Percentiles rank a stretch among this genome's conserved stretches.
Evolutionary conservation across 2,329 filamentous ascomycete species (phyloP).

Genomic region (Trichoderma sp.): DNA sequence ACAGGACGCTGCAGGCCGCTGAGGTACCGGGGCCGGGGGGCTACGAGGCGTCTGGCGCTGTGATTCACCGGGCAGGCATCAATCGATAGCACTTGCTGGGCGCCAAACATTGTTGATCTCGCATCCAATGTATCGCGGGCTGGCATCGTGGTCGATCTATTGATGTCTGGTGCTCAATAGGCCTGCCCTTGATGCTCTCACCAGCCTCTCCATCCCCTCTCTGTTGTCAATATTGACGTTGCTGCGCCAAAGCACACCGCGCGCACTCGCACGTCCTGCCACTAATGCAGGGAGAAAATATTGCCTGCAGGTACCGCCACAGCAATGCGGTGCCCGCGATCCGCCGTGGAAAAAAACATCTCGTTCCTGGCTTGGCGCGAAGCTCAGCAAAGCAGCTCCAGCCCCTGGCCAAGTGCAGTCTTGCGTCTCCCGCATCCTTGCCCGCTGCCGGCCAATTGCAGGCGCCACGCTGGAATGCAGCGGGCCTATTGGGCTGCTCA

Average conservation of each 20-base stretch:
- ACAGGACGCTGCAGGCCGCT: constrained; percentile 16
- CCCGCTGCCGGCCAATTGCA: constrained; percentile 25
- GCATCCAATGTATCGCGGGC: background rate
- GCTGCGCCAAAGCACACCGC: background rate
- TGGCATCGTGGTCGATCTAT: background rate
- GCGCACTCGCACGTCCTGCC: background rate
- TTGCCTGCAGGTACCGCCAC: constrained; percentile 19
- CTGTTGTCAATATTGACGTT: background rate
- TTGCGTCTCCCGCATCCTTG: constrained; percentile 13
- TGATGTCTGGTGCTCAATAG: background rate
- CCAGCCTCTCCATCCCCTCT: background rate
- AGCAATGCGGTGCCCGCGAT: constrained; percentile 1
- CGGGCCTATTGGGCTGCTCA: constrained; percentile 26
- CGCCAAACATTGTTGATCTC: background rate
- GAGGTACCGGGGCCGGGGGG: too few species aligned
- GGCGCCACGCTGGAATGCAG: constrained; percentile 27
- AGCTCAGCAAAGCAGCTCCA: constrained; percentile 16
- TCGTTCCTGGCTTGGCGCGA: constrained; percentile 25
- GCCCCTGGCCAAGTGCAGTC: constrained; percentile 14
- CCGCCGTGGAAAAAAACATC: background rate
- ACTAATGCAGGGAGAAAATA: background rate
- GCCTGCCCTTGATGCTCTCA: background rate
- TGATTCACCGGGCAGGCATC: background rate
- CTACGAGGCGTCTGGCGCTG: too few species aligned
- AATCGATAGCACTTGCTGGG: background rate